Evolutionary conservation across 371 early-diverging fungal genomes (phyloP), one percentile per base, ranked within the genome.

Genomic region (Quaeritorhiza haematococci): DNA sequence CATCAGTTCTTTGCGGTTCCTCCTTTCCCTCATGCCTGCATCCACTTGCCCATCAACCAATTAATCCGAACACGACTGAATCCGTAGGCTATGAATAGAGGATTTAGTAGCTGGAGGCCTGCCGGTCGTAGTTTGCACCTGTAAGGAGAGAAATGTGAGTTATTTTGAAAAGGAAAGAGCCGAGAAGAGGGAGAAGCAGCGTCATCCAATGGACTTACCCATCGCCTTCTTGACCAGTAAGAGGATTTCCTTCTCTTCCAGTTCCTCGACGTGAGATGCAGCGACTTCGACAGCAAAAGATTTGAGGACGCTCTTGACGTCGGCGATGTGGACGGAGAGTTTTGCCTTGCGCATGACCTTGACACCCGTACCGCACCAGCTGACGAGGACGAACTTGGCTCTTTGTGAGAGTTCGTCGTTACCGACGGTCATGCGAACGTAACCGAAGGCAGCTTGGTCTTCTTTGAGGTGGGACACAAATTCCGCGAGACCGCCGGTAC

Each of bases 311-410:
- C 69, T 73, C 81, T 88, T 90, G 48, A 92, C 89, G 45, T 87
- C 87, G 10, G 85, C 68, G 59, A 89, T 86, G 67, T 92, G 93
- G 38, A 87, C 80, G 44, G 86, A 78, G 27, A 93, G 69, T 68
- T 89, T 90, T 26, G 91, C 93, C 59, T 86, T 86, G 32, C 91
- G 82, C 92, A 92, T 90, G 52, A 89, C 72, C 61, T 85, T 85
- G n/a, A 90, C 89, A 1, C 79, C 63, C n/a, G 79, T 66, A 28
- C 92, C 93, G 63, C 89, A 88, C 87, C 89, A 91, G 27, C 82
- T 78, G 1, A 90, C 68, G 2, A 75, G 57, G 4, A 75, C 54
- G 46, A 75, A 75, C 57, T 75, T 75, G 21, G 71, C 57, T 23
- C 75, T 60, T 30, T 61, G 46, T 7, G 75, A 74, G 67, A 88